Percentiles rank a stretch among this genome's conserved stretches.
Evolutionary conservation across 108 stramenopile species (phyloP).

Genomic region (Cyclostephanos tholiformis): DNA sequence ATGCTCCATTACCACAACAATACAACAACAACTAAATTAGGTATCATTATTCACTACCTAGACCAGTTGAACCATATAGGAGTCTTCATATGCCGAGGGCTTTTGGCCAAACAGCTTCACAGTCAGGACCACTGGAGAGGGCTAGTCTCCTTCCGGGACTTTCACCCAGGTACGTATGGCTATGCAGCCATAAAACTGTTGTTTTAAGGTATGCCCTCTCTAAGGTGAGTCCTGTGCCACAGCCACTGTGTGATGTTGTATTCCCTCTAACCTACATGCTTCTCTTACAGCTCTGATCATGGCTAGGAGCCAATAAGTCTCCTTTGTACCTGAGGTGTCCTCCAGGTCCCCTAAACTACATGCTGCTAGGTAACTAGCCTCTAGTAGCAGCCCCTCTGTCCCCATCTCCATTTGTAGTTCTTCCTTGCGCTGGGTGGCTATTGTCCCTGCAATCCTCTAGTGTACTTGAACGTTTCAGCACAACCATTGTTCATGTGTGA

Average conservation of each 20-base stretch:
- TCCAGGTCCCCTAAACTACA: conserved; percentile 1
- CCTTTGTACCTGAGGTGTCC: background rate
- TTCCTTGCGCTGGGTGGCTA: background rate
- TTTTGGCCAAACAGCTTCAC: background rate
- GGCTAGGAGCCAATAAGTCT: background rate
- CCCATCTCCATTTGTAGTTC: conserved; percentile 7
- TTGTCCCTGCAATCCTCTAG: background rate
- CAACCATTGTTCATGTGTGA: conserved; percentile 2
- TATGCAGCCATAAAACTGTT: background rate
- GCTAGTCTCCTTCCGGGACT: too few species aligned
- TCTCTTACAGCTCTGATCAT: background rate
- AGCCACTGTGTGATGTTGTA: too few species aligned
- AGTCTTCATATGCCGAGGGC: conserved; percentile 8
- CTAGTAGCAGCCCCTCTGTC: background rate
- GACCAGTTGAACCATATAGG: conserved; percentile 2
- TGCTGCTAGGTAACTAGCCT: background rate
- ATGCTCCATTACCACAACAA: too few species aligned
- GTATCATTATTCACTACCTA: too few species aligned
- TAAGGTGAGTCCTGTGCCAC: too few species aligned
- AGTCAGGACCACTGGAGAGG: background rate
- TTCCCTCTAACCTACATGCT: background rate
- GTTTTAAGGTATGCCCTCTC: background rate
- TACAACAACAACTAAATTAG: too few species aligned
- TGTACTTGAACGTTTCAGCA: conserved; percentile 5
- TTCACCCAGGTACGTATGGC: too few species aligned